Base-by-base conservation (phyloP, 371 early-diverging fungal species). In the Lichtheimia ornata region DNA sequence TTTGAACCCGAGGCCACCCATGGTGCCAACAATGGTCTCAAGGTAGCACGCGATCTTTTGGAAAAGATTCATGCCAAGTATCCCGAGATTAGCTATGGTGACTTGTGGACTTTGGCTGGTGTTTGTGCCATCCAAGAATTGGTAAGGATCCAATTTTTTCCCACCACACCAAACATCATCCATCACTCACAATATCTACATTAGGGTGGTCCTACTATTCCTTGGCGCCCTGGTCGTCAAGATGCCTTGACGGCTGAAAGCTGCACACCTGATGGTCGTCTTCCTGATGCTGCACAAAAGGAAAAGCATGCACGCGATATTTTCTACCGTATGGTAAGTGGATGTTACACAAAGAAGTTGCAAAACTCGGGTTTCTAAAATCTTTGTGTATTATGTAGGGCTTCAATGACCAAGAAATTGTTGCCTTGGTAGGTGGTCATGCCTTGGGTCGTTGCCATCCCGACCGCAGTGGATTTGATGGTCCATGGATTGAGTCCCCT, bases 341-440 rank as follows among this genome's bases (percentile, higher is more conserved):
- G 25, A 28, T 18, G 57, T 51, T 54, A 61, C 61, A 61, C 61
- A 25, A 59, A 7, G 17, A 20, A 30, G 25, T 25, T 15, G 18
- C 5, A 30, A 56, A 44, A 41, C 53, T 49, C 56, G 27, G 42
- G 17, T 49, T 41, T 44, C 22, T n/a, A 42, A 20, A 27, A 15
- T 30, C 24, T 44, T n/a, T n/a, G n/a, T 14, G 18, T 20, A 30
- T 53, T 17, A 9, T 20, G 14, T 66, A 76, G 75, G 94, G 94
- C 44, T 94, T 97, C 77, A 87, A 92, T 77, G 97, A 97, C 78
- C 95, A 92, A 72, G 98, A 97, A 70, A 95, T 95, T 67, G 93
- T 92, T 56, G 96, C 96, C 12, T 84, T 97, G 56, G 53, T 81
- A n/a, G 98, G 98, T 28, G 97, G 92, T 40, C 98, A 97, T 76